Evolutionary conservation across 345 rosid genomes (phyloP).

Genomic region (Camelina sativa): DNA sequence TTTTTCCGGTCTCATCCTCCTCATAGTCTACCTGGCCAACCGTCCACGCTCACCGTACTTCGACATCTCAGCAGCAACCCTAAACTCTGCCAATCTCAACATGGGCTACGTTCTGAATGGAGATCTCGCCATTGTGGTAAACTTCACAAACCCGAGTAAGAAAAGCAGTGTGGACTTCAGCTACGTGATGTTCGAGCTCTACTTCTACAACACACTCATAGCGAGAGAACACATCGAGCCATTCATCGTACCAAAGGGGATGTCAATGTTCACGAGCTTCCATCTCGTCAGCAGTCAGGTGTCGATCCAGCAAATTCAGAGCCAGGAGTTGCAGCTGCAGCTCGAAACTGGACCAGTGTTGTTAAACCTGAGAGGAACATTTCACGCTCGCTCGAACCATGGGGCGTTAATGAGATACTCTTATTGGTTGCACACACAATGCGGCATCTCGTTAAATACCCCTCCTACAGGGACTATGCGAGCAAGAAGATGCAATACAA

Average conservation of each 20-base stretch:
- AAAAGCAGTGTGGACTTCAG: slow-evolving; percentile 76
- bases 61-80: slow-evolving; percentile 63
- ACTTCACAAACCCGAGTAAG: slow-evolving; percentile 89
- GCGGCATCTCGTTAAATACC: slow-evolving; percentile 55
- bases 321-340: slow-evolving; percentile 57
- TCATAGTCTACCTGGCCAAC: slow-evolving; percentile 70
- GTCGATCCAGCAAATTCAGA: slow-evolving; percentile 53
- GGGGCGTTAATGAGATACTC: slow-evolving; percentile 75
- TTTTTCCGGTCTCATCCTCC: slow-evolving; percentile 65
- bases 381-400: slow-evolving; percentile 65
- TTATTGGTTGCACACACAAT: slow-evolving; percentile 65
- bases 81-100: slow-evolving; percentile 79
- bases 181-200: slow-evolving; percentile 60
- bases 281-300: slow-evolving; percentile 84
- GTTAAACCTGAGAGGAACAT: slow-evolving; percentile 64
- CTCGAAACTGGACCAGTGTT: slow-evolving; percentile 55
- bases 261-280: slow-evolving; percentile 53
- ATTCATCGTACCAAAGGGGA: slow-evolving; percentile 55
- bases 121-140: slow-evolving; percentile 66
- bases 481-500: slow-evolving; percentile 65
- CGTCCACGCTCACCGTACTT: slow-evolving; percentile 76
- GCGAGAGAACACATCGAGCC: slow-evolving; percentile 75
- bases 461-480: slow-evolving; percentile 79
- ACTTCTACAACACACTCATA: slow-evolving; percentile 59
- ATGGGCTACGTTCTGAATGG: slow-evolving; percentile 70